Conservation (phyloP, 306 rosid species). For the Trichosanthes truncata region DNA sequence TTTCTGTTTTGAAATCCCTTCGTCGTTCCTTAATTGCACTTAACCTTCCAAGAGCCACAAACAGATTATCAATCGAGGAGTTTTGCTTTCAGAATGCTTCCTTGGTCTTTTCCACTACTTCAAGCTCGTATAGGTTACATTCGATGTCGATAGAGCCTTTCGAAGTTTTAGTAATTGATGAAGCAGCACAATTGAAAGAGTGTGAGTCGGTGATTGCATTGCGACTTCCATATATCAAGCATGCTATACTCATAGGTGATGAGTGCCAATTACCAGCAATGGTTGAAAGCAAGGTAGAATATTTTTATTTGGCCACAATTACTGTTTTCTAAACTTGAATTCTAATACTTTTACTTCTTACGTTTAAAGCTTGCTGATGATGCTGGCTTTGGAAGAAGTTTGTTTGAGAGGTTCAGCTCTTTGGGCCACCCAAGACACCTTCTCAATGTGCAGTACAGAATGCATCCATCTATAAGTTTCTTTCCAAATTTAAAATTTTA, state of each 20-base stretch:
- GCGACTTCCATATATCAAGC: constrained; percentile 40
- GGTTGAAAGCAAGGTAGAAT: constrained; percentile 39
- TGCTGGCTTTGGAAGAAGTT: constrained; percentile 70
- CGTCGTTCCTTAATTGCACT: constrained; percentile 31
- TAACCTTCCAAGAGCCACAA: constrained; percentile 25
- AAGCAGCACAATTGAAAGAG: constrained; percentile 75
- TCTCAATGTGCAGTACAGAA: constrained; percentile 59
- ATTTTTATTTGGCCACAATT: neutral
- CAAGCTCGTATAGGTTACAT: constrained; percentile 50
- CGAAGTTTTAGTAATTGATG: constrained; percentile 51
- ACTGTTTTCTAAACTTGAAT: neutral
- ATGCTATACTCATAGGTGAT: constrained; percentile 69
- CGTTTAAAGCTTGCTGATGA: constrained; percentile 30
- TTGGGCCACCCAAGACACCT: constrained; percentile 43
- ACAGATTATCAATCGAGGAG: constrained; percentile 9
- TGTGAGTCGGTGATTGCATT: constrained; percentile 67
- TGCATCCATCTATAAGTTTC: constrained; percentile 69
- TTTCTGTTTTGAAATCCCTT: constrained; percentile 32
- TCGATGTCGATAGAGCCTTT: constrained; percentile 31
- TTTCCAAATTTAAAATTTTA: constrained; percentile 63
- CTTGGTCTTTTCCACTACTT: constrained; percentile 56
- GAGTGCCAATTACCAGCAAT: constrained; percentile 69
- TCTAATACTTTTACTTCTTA: neutral
- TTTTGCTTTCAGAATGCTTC: constrained; percentile 54
- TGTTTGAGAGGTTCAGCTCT: constrained; percentile 50